Evolutionary conservation across 2,329 filamentous ascomycete species (phyloP).

Genomic region (Pestalotiopsis sp.): DNA sequence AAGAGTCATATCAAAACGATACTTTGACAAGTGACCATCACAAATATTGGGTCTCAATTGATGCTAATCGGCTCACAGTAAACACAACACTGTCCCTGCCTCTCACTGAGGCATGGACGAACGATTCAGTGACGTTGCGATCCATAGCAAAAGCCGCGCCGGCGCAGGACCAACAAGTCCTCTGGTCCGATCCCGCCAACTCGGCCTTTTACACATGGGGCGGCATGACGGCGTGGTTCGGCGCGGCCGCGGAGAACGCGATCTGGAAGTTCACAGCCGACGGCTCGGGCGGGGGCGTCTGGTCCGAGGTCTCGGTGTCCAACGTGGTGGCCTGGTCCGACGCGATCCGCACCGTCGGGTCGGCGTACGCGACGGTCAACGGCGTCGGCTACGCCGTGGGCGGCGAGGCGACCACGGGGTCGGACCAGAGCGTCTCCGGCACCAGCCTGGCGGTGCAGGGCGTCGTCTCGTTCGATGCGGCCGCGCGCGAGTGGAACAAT

Average conservation of each 20-base stretch:
- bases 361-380: conserved; percentile 25
- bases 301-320: conserved; percentile 27
- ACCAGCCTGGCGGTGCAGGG: conserved; percentile 24
- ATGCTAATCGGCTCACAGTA: conserved; percentile 20
- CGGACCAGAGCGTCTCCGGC: conserved; percentile 25
- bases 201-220: conserved; percentile 35
- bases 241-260: conserved; percentile 22
- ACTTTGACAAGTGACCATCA: background rate
- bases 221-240: conserved; percentile 25
- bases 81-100: conserved; percentile 34
- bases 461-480: conserved; percentile 33
- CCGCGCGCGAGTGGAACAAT: conserved; percentile 31
- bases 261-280: conserved; percentile 34
- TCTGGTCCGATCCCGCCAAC: conserved; percentile 32
- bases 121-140: conserved; percentile 29
- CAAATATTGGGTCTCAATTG: background rate
- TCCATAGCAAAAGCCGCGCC: conserved; percentile 30
- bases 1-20: no score
- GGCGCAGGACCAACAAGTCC: conserved; percentile 27
- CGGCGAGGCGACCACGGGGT: conserved; percentile 24
- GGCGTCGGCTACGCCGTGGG: conserved; percentile 33
- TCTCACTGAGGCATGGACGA: conserved; percentile 34
- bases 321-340: conserved; percentile 34
- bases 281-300: conserved; percentile 31
- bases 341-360: conserved; percentile 31